Base-by-base conservation (phyloP, 495 filamentous ascomycete genomes). In the Penicillium cataractarum region DNA sequence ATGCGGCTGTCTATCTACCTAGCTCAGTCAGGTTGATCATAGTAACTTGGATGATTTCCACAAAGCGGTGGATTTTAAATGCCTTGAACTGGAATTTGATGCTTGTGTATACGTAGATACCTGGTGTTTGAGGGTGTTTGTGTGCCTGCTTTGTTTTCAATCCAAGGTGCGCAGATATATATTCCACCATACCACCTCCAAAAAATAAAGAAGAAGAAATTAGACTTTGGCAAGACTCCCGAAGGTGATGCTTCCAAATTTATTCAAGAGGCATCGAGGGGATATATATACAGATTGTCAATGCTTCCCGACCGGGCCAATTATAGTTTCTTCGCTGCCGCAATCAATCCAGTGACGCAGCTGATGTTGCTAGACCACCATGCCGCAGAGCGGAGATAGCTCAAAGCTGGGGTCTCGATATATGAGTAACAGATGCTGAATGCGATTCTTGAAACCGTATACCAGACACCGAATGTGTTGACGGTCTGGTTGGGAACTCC, bases 281-380 rank as follows among this genome's bases (percentile, higher is more conserved):
- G n/a, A n/a, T 39, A 39, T 39, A 3, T 39, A 12, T 39, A 39
- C 35, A 39, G 35, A 39, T 39, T 5, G 12, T 39, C 3, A 39
- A 17, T 17, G 35, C 35, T 15, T 17, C 13, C 10, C 19, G 8
- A n/a, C 26, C 24, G 9, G 26, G 29, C n/a, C 49, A 31, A 29
- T 69, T 59, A 71, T 52, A 78, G 63, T 54, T 56, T 67, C 66
- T 71, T 74, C 29, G 64, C 65, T 7, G 73, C 74, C 60, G 65
- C 35, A 59, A 70, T 63, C 49, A 76, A 40, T 31, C 57, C 74
- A 56, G 69, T 73, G 49, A 76, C 62, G 37, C 77, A 84, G 61
- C 70, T 71, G 13, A 76, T 55, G 67, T 83, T 85, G 13, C 78
- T 78, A 22, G 69, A 72, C 79, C 78, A 83, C 81, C 82, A 84